Evolutionary conservation across 371 early-diverging fungal species (phyloP).

Genomic region (Dipsacomyces acuminosporus): DNA sequence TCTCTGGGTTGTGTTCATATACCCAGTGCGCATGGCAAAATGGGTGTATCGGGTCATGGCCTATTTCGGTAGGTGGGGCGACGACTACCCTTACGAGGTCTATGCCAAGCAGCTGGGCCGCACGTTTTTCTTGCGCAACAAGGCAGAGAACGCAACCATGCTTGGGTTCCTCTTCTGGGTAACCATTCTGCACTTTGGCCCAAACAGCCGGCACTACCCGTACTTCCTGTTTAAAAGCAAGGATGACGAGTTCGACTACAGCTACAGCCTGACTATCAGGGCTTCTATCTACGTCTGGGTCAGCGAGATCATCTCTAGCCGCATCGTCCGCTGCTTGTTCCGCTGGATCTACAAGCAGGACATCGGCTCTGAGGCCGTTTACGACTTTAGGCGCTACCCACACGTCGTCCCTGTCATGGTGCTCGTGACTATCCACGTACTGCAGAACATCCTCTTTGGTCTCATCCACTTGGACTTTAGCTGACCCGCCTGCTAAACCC

Average conservation of each 20-base stretch:
- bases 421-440: slow-evolving; percentile 64
- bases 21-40: slow-evolving; percentile 64
- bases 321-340: slow-evolving; percentile 51
- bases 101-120: slow-evolving; percentile 63
- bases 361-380: slow-evolving; percentile 57
- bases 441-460: slow-evolving; percentile 68
- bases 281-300: slow-evolving; percentile 60
- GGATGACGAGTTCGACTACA: slow-evolving; percentile 45
- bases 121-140: slow-evolving; percentile 63
- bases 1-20: slow-evolving; percentile 68
- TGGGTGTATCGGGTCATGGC: slow-evolving; percentile 50
- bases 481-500: too few species aligned
- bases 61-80: slow-evolving; percentile 49
- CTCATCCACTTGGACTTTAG: slow-evolving; percentile 59
- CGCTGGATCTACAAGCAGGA: slow-evolving; percentile 54
- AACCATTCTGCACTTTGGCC: slow-evolving; percentile 63
- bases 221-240: slow-evolving; percentile 58
- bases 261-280: slow-evolving; percentile 54
- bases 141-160: slow-evolving; percentile 76
- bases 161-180: slow-evolving; percentile 68
- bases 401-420: slow-evolving; percentile 63
- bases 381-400: slow-evolving; percentile 62
- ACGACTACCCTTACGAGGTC: slow-evolving; percentile 56
- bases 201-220: slow-evolving; percentile 61
- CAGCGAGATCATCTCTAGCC: slow-evolving; percentile 58